Evolutionary conservation across 176 grass and related monocot genomes (phyloP), one percentile per base, ranked within the genome.

Genomic region (Hyparrhenia diplandra): DNA sequence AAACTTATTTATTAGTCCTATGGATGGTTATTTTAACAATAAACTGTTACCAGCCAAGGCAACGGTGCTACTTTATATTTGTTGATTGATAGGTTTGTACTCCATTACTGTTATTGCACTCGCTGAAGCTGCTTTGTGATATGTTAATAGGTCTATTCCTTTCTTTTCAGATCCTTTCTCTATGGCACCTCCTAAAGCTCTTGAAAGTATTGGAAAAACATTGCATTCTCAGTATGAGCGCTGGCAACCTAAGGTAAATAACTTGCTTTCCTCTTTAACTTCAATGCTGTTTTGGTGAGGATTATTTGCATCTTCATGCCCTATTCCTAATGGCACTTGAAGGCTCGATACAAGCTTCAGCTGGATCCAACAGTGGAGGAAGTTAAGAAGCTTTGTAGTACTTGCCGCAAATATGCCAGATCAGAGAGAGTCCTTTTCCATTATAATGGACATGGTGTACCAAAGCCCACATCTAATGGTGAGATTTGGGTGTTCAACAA

Each of bases 311-410:
- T 76, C 74, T 78, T 83, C 54, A 76, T 76, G 64, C 65, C 21
- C 45, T 64, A 65, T 30, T 62, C 10, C 39, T 17, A 71, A 77
- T 68, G n/a, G 61, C 67, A 57, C 2, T 63, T 43, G 32, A 82
- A 95, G 90, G 96, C 93, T 75, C 90, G 88, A 62, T 99, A 99
- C 78, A 99, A 99, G 81, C 90, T 91, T 87, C 89, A 99, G 79
- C 69, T 95, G 55, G 96, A 99, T 93, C n/a, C 96, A 35, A 93
- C 96, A 43, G 83, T 99, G 25, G 96, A 99, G 65, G 96, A 99
- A 75, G 90, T 99, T 46, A 99, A 99, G 84, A 99, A 99, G 76
- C 92, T 99, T 63, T 99, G 96, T 84, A 90, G 75, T 73, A 95
- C 92, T 34, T 32, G 31, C 31, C 31, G 31, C 31, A 32, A 32